Evolutionary conservation across 129 eudicot genomes (phyloP).

Genomic region (Solidago caesia): DNA sequence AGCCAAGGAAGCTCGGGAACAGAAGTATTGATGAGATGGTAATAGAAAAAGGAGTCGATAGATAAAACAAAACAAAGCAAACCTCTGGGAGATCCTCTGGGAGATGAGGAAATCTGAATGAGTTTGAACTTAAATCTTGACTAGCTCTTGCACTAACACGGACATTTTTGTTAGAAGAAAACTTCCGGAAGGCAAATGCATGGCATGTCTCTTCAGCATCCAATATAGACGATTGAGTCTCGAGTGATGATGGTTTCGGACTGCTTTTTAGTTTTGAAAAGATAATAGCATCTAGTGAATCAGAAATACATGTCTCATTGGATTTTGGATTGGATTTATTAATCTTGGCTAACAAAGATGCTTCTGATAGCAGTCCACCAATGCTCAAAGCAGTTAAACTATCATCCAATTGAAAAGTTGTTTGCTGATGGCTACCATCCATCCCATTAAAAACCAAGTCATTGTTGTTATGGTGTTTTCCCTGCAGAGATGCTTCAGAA

Average conservation of each 20-base stretch:
- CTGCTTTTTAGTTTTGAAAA: constrained; percentile 33
- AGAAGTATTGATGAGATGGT: too few species aligned
- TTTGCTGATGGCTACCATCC: constrained; percentile 23
- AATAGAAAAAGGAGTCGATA: too few species aligned
- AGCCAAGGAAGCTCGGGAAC: too few species aligned
- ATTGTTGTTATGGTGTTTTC: constrained; percentile 30
- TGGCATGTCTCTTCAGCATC: constrained; percentile 96
- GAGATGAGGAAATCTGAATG: constrained; percentile 41
- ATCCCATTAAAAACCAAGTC: constrained; percentile 28
- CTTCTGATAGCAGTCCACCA: constrained; percentile 82
- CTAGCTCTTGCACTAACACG: constrained; percentile 38
- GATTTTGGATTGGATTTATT: constrained; percentile 31
- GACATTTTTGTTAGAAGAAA: constrained; percentile 39
- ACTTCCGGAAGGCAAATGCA: constrained; percentile 64
- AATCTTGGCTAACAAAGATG: constrained; percentile 62
- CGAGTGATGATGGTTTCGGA: constrained; percentile 37
- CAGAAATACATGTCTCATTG: constrained; percentile 34
- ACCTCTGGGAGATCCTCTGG: constrained; percentile 54
- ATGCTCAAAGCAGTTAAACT: constrained; percentile 57
- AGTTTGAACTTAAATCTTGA: constrained; percentile 37
- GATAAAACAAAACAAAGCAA: constrained; percentile 11
- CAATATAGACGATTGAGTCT: constrained; percentile 54
- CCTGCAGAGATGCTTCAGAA: constrained; percentile 64
- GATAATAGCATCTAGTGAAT: constrained; percentile 49
- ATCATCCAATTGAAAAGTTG: constrained; percentile 54